phyloP scores from a whole-genome alignment of 164 flowering plant species.

The Sedum album region DNA sequence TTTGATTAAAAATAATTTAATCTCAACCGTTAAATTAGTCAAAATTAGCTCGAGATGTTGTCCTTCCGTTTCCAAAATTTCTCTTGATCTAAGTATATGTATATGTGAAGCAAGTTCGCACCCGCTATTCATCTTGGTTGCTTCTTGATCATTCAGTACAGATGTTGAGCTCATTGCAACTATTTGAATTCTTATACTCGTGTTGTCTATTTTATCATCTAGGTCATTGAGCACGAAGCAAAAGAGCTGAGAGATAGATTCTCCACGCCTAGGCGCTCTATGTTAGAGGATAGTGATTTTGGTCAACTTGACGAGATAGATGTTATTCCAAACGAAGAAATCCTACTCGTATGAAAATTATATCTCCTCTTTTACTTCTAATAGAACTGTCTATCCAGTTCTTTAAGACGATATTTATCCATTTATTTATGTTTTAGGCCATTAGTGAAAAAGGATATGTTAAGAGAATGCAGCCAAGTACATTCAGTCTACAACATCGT shows the following conservation, averaged over 20 bases:
- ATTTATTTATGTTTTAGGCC: constrained; percentile 38
- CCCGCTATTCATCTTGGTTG: not conserved
- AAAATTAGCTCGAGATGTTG: too few relatives aligned
- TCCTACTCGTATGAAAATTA: constrained; percentile 50
- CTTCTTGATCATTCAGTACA: not conserved
- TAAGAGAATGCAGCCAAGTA: constrained; percentile 85
- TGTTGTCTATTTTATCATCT: constrained; percentile 1
- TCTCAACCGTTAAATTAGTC: too few relatives aligned
- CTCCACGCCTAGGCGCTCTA: constrained; percentile 73
- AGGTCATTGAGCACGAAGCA: constrained; percentile 92
- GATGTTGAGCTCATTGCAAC: not conserved
- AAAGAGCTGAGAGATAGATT: constrained; percentile 77
- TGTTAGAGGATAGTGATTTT: constrained; percentile 68
- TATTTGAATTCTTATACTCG: not conserved
- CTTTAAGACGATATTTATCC: not conserved
- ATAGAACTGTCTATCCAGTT: not conserved
- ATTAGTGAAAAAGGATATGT: constrained; percentile 94
- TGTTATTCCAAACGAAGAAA: constrained; percentile 94
- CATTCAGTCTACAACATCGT: constrained; percentile 80
- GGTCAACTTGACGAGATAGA: constrained; percentile 88
- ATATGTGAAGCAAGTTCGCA: not conserved
- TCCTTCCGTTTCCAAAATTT: too few relatives aligned
- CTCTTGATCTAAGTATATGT: too few relatives aligned
- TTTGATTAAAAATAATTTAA: too few relatives aligned
- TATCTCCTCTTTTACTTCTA: not conserved